Conservation (phyloP, 306 rosid species). For the Oxytropis ochrocephala region DNA sequence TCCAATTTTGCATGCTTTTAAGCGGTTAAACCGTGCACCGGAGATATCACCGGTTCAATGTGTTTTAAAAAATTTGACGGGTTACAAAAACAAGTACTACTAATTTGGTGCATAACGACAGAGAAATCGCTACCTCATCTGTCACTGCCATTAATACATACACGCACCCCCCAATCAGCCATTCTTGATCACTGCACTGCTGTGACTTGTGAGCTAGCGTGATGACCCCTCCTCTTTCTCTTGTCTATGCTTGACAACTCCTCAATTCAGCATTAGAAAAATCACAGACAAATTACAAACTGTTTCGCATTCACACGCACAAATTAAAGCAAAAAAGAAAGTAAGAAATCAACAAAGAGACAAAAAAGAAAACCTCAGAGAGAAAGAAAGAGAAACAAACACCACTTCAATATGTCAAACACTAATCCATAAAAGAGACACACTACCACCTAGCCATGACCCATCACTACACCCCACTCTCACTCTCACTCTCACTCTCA, state of each 20-base stretch:
- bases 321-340: neutral
- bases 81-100: too few relatives aligned
- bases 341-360: conserved; percentile 5
- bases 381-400: neutral
- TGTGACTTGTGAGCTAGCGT: neutral
- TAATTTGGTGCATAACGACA: too few relatives aligned
- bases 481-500: too few relatives aligned
- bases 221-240: neutral
- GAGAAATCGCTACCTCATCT: neutral
- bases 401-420: conserved; percentile 19
- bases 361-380: conserved; percentile 16
- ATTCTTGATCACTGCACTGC: neutral
- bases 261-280: conserved; percentile 2
- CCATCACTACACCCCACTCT: neutral
- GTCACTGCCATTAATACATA: neutral
- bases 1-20: too few relatives aligned
- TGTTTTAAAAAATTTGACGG: too few relatives aligned
- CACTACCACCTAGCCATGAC: conserved; percentile 21
- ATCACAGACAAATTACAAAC: neutral
- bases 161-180: neutral
- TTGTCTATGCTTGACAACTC: conserved; percentile 22
- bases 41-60: too few relatives aligned
- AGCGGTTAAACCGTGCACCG: too few relatives aligned
- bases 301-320: conserved; percentile 5
- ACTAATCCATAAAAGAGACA: conserved; percentile 15